Conservation (phyloP, 208 protist genomes). For the Entamoeba dispar region DNA sequence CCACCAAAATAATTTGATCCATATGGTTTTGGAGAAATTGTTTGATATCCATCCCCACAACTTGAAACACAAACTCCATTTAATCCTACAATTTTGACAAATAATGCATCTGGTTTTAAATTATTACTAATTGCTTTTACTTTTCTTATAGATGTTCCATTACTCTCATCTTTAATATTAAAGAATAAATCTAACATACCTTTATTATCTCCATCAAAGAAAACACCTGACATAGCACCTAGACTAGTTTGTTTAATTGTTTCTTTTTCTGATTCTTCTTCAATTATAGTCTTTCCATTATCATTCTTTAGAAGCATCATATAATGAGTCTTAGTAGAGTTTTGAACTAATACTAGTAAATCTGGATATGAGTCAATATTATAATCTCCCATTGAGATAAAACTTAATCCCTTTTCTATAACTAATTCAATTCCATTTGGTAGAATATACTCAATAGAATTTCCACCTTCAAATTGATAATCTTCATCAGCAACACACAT, state of each 20-base stretch:
- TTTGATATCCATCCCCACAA: too few relatives aligned
- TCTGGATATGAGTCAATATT: background rate
- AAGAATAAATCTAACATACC: background rate
- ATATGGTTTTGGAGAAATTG: background rate
- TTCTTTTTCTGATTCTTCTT: background rate
- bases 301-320: background rate
- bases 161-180: background rate
- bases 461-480: background rate
- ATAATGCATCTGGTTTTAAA: background rate
- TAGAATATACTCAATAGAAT: background rate
- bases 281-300: background rate
- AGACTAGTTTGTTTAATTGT: background rate
- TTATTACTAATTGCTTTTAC: background rate
- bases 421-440: background rate
- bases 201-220: background rate
- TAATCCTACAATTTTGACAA: background rate
- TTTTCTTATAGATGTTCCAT: background rate
- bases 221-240: background rate
- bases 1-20: background rate
- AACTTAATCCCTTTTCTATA: background rate
- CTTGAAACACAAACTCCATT: background rate
- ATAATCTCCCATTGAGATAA: background rate
- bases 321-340: background rate
- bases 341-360: background rate
- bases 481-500: background rate